phyloP scores from a whole-genome alignment of 352 stramenopile genomes.

The Phytopythium boreale region DNA sequence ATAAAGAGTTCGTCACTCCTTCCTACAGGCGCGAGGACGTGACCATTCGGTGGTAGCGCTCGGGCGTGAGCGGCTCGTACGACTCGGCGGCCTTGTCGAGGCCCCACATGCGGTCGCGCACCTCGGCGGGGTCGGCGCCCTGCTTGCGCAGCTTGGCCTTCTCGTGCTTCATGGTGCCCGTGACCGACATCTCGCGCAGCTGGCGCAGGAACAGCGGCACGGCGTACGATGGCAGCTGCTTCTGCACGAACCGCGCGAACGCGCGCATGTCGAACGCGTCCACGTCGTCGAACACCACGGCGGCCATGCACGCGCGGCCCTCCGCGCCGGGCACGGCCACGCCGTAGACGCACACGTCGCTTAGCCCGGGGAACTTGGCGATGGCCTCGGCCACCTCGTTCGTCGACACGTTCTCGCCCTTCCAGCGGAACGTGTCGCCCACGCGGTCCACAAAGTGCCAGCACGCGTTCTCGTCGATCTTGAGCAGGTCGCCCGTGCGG shows the following conservation, averaged over 20 bases:
- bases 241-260: constrained; percentile 51
- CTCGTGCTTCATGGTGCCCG: constrained; percentile 91
- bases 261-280: constrained; percentile 45
- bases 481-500: constrained; percentile 89
- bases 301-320: constrained; percentile 78
- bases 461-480: constrained; percentile 60
- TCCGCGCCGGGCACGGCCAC: constrained; percentile 72
- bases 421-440: constrained; percentile 93
- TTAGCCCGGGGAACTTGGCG: constrained; percentile 68
- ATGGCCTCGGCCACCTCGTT: constrained; percentile 86
- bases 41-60: constrained; percentile 53
- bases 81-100: constrained; percentile 42
- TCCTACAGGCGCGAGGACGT: constrained; percentile 53
- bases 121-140: constrained; percentile 62
- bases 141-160: constrained; percentile 87
- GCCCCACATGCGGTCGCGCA: constrained; percentile 59
- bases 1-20: no score
- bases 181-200: constrained; percentile 70
- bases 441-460: constrained; percentile 92
- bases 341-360: constrained; percentile 77
- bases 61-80: constrained; percentile 55
- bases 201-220: constrained; percentile 86
- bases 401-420: constrained; percentile 92
- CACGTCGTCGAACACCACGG: constrained; percentile 79
- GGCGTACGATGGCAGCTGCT: constrained; percentile 60